These are phyloP conservation scores for Phialophora verrucosa DNA, from an alignment of 2,329 filamentous ascomycete genomes.

Conservation along the genomic window DNA sequence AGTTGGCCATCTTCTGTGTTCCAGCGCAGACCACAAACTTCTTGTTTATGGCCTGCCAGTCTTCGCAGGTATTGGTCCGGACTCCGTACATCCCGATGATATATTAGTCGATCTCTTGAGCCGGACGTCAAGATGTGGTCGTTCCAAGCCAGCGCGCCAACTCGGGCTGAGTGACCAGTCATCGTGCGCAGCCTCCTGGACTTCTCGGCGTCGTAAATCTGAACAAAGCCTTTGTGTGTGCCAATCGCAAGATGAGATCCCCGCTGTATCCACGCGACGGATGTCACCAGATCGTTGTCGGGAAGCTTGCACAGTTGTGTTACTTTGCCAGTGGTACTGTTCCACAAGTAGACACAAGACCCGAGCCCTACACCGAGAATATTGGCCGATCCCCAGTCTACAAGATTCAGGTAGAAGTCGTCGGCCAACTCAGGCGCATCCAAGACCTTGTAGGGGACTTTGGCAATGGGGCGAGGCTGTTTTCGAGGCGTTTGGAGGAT, in stretches of 20 bases:
- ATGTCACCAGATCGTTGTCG: constrained; percentile 87
- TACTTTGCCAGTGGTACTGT: constrained; percentile 85
- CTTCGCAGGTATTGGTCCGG: constrained; percentile 89
- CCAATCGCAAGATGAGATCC: constrained; percentile 95
- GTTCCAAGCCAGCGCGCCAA: constrained; percentile 96
- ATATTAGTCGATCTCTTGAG: constrained; percentile 89
- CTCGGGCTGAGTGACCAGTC: constrained; percentile 92
- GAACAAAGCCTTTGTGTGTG: constrained; percentile 90
- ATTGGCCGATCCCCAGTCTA: constrained; percentile 97
- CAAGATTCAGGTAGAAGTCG: constrained; percentile 96
- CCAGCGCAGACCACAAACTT: constrained; percentile 96
- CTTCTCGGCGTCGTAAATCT: constrained; percentile 96
- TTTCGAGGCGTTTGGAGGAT: constrained; percentile 90
- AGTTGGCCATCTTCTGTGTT: constrained; percentile 95
- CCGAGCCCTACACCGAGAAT: constrained; percentile 91
- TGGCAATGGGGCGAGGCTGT: constrained; percentile 86
- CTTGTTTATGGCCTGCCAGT: constrained; percentile 93
- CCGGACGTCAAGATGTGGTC: constrained; percentile 96
- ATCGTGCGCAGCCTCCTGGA: constrained; percentile 87
- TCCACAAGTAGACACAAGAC: constrained; percentile 98
- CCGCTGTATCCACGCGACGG: constrained; percentile 97
- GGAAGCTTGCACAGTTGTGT: constrained; percentile 91
- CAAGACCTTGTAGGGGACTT: constrained; percentile 96
- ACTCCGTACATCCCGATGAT: constrained; percentile 91
- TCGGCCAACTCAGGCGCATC: constrained; percentile 95